Percentiles rank a stretch among this genome's conserved stretches.
Conservation (phyloP, 306 rosid genomes). For the Castanea sativa region DNA sequence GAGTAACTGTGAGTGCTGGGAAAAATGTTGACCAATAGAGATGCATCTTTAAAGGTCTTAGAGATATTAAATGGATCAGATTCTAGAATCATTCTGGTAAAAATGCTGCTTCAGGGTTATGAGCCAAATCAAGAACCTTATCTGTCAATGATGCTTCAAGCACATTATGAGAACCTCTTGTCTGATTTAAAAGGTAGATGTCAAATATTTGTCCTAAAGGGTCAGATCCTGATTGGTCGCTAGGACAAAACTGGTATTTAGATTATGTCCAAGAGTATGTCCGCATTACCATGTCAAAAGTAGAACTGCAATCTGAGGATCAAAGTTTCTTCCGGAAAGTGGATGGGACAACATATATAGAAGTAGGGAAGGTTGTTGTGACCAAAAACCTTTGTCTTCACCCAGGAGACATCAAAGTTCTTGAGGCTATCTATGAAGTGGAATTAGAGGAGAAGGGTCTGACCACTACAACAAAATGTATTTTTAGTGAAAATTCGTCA, state of each 20-base stretch:
- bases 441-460: conserved; percentile 66
- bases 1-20: conserved; percentile 63
- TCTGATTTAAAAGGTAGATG: conserved; percentile 78
- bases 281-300: conserved; percentile 53
- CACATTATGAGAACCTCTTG: conserved; percentile 59
- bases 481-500: too few species aligned
- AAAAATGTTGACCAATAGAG: conserved; percentile 60
- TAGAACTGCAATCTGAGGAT: conserved; percentile 50
- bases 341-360: conserved; percentile 50
- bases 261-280: conserved; percentile 75
- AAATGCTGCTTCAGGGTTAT: conserved; percentile 71
- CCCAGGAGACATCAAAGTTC: conserved; percentile 81
- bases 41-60: conserved; percentile 59
- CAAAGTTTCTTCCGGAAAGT: conserved; percentile 53
- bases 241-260: conserved; percentile 80
- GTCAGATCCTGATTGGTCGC: conserved; percentile 76
- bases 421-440: conserved; percentile 65
- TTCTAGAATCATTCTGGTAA: conserved; percentile 60
- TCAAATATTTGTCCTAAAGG: conserved; percentile 74
- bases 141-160: conserved; percentile 85
- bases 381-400: conserved; percentile 92
- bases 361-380: conserved; percentile 63
- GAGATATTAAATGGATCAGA: conserved; percentile 59
- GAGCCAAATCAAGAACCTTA: conserved; percentile 85
- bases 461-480: too few species aligned